Percentiles rank a stretch among this genome's conserved stretches.
Conservation (phyloP, 1,139 yeast genomes). For the Geotrichum bryndzae region DNA sequence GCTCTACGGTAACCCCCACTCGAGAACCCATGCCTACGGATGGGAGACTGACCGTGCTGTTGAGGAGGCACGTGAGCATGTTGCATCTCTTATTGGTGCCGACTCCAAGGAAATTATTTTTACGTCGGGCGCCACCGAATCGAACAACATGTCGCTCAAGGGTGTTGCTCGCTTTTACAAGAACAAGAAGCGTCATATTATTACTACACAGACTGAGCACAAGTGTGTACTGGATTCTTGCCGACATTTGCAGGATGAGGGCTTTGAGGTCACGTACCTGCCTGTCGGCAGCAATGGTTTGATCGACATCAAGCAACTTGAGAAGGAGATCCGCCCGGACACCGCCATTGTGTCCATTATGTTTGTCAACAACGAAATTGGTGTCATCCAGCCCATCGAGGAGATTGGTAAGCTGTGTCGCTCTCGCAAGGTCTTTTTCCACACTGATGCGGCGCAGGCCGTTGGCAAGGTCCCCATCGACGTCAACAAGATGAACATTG, state of each 20-base stretch:
- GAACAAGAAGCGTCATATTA: slow-evolving; percentile 85
- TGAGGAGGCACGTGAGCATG: slow-evolving; percentile 73
- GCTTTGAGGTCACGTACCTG: slow-evolving; percentile 89
- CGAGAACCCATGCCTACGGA: slow-evolving; percentile 96
- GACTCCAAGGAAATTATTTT: slow-evolving; percentile 95
- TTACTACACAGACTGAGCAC: slow-evolving; percentile 95
- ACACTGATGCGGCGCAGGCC: slow-evolving; percentile 98
- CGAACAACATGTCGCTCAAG: slow-evolving; percentile 88
- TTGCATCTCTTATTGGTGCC: slow-evolving; percentile 81
- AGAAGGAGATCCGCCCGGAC: slow-evolving; percentile 80
- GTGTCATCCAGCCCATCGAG: slow-evolving; percentile 92
- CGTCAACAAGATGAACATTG: slow-evolving; percentile 90
- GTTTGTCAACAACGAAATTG: slow-evolving; percentile 98
- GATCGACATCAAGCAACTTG: slow-evolving; percentile 68
- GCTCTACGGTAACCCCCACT: slow-evolving; percentile 93
- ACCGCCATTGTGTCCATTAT: slow-evolving; percentile 88
- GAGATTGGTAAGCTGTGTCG: slow-evolving; percentile 90
- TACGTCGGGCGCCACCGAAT: slow-evolving; percentile 97
- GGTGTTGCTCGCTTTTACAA: slow-evolving; percentile 93
- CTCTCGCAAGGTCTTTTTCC: slow-evolving; percentile 85
- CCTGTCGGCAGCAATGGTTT: slow-evolving; percentile 81
- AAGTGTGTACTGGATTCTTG: slow-evolving; percentile 96
- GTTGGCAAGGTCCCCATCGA: slow-evolving; percentile 90
- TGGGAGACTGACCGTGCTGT: slow-evolving; percentile 97
- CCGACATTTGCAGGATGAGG: slow-evolving; percentile 91